Conservation (phyloP, 2,329 filamentous ascomycete genomes). For the Diaporthe sp. region DNA sequence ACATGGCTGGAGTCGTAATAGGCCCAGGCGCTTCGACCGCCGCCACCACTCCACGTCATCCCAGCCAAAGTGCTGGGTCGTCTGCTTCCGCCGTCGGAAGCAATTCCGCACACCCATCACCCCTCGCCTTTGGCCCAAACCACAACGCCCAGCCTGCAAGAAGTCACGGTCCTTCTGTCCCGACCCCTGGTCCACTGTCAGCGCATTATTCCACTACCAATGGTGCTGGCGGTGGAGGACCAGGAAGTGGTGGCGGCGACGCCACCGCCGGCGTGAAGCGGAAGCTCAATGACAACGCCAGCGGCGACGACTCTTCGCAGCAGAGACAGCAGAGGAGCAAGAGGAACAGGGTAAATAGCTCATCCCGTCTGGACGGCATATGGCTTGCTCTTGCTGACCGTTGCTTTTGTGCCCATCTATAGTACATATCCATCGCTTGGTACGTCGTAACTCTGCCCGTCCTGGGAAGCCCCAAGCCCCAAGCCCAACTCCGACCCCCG, state of each 20-base stretch:
- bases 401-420: constrained; percentile 21
- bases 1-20: constrained; percentile 32
- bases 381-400: constrained; percentile 27
- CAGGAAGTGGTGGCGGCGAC: constrained; percentile 10
- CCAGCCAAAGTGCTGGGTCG: constrained; percentile 37
- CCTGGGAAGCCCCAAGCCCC: not conserved
- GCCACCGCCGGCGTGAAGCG: constrained; percentile 43
- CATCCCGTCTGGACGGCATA: not conserved
- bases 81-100: constrained; percentile 54
- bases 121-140: constrained; percentile 36
- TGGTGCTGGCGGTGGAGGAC: not conserved
- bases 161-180: constrained; percentile 2
- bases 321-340: constrained; percentile 68
- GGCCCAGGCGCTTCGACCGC: constrained; percentile 36
- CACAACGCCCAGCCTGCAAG: constrained; percentile 39
- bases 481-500: not conserved
- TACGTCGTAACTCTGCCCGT: constrained; percentile 46
- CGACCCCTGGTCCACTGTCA: constrained; percentile 1
- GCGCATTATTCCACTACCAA: not conserved
- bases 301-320: constrained; percentile 49
- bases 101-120: constrained; percentile 56
- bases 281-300: constrained; percentile 47
- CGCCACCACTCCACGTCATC: constrained; percentile 41
- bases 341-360: constrained; percentile 63
- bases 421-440: constrained; percentile 73